These are phyloP conservation scores for Chlamydomonas incerta DNA, from an alignment of 139 green algal species.

Conservation along the genomic window DNA sequence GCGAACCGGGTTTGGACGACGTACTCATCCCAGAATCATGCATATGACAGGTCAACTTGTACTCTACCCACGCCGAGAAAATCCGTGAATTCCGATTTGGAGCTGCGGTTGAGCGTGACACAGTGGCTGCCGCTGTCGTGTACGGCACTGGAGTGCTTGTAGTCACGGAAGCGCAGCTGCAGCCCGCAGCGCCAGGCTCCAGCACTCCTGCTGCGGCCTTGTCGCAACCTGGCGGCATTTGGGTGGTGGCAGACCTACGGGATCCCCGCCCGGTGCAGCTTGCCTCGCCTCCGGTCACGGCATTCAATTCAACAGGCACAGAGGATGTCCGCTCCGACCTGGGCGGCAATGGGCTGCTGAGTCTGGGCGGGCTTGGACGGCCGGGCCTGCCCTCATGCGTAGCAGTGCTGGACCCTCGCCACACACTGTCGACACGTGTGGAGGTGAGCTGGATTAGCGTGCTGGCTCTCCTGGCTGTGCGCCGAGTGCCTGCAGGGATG, in stretches of 20 bases:
- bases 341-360: no score
- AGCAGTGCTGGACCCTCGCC: conserved; percentile 70
- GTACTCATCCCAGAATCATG: no score
- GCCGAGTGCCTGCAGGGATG: no score
- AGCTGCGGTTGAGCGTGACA: conserved; percentile 60
- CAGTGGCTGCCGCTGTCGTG: conserved; percentile 62
- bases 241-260: conserved; percentile 65
- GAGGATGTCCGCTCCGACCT: no score
- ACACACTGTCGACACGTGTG: conserved; percentile 64
- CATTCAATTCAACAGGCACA: neutral
- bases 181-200: neutral
- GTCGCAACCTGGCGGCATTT: conserved; percentile 42
- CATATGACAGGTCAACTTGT: conserved; percentile 60
- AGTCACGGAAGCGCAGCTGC: conserved; percentile 53
- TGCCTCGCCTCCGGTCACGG: conserved; percentile 32
- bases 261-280: conserved; percentile 66
- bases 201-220: neutral
- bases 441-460: conserved; percentile 57
- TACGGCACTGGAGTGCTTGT: conserved; percentile 71
- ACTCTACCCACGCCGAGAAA: conserved; percentile 50
- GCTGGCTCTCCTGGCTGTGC: neutral
- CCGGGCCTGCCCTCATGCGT: conserved; percentile 51
- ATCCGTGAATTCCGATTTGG: conserved; percentile 74
- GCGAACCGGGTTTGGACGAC: no score
- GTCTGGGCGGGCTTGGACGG: neutral